Base-by-base conservation (phyloP, 2,329 filamentous ascomycete species). In the Ilyonectria mors-panacis region DNA sequence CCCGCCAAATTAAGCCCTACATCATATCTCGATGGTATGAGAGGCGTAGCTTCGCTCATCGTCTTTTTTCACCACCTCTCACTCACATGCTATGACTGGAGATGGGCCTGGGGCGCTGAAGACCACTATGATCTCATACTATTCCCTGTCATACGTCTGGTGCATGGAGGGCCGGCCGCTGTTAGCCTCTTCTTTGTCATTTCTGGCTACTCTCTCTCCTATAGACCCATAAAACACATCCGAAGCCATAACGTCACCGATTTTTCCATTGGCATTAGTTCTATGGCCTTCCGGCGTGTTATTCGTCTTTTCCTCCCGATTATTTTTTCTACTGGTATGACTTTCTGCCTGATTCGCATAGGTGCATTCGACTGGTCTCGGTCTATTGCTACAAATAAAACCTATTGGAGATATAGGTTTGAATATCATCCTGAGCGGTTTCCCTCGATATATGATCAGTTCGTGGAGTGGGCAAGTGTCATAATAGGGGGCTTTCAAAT, bases 151-250 rank as follows among this genome's bases (percentile, higher is more conserved):
- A 59, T 89, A 21, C 81, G 87, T 17, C 79, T 89, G 5, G 80
- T 86, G 62, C 88, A 85, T 73, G 85, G 85, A 58, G 87, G 87
- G 1, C 86, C 85, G 3, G 84, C 86, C 0, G 87, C 87, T 73
- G 88, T 90, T 39, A 86, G 85, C 77, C 78, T 89, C 70, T 91
- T 91, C 81, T 90, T 89, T 74, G 85, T 90, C 73, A 87, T 90
- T 48, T 89, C 87, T 0, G 88, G 88, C 26, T 90, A 89, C 76
- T 89, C 87, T 3, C 81, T 91, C 10, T 86, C 85, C 30, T 83
- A 89, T 61, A 83, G 83, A 48, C 85, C 86, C 1, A 72, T 88
- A 21, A 85, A 83, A 69, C 79, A 86, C 50, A 76, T 81, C 23
- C 82, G 82, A 42, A 78, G 71, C 60, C 77, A 78, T 9, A 70